A percentile compares a stretch with the other conserved stretches of the same genome.
Conservation (phyloP, 345 rosid genomes). For the Gossypium rotundifolium region DNA sequence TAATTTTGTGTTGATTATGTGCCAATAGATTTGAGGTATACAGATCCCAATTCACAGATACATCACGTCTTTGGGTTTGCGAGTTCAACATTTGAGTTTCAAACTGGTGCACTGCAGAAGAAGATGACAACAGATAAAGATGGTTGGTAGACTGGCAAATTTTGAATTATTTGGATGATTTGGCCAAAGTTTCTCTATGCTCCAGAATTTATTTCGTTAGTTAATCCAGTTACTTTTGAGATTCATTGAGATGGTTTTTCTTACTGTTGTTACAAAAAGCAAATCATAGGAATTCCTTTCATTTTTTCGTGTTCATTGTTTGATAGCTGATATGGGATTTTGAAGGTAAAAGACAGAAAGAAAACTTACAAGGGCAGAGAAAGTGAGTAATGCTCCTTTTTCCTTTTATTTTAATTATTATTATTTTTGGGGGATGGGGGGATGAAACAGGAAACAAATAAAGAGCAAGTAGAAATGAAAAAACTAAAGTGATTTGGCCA, state of each 20-base stretch:
- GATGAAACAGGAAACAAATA: not conserved
- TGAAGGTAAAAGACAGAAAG: not conserved
- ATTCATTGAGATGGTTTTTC: not conserved
- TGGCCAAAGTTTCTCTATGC: not conserved
- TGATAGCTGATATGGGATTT: not conserved
- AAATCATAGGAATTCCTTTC: not conserved
- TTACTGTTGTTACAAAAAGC: not conserved
- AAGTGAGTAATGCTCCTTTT: not conserved
- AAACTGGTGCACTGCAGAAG: not conserved
- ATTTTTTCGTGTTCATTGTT: not conserved
- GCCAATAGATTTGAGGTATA: not conserved
- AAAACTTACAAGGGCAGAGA: not conserved
- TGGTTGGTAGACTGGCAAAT: not conserved
- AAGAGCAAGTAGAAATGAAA: not conserved
- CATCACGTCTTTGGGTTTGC: not conserved
- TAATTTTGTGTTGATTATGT: not conserved
- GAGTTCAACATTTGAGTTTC: not conserved
- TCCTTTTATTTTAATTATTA: too few species aligned
- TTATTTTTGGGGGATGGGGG: rapidly evolving
- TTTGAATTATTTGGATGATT: not conserved
- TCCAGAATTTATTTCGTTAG: not conserved
- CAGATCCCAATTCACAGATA: not conserved
- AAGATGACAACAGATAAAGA: not conserved
- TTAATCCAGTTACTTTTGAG: not conserved
- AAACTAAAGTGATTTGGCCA: not conserved